These are phyloP conservation scores for Apophysomyces ossiformis DNA, from an alignment of 371 early-diverging fungal genomes.

Conservation along the genomic window DNA sequence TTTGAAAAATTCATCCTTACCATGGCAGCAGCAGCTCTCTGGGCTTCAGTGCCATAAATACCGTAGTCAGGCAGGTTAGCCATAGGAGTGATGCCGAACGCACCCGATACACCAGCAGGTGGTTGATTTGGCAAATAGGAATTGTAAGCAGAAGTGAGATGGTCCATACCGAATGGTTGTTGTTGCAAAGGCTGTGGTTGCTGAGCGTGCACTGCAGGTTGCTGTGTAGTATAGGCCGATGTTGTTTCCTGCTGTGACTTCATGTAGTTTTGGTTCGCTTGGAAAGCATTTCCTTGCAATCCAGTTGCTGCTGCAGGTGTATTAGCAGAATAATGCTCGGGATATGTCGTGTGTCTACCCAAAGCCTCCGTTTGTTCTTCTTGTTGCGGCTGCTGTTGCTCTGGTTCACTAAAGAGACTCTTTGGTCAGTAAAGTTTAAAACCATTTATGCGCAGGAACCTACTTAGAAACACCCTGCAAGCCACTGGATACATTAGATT, in stretches of 20 bases:
- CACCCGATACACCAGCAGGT: conserved; percentile 61
- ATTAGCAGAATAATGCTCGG: conserved; percentile 13
- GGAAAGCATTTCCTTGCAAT: conserved; percentile 4
- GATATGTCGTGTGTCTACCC: conserved; percentile 11
- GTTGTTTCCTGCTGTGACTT: conserved; percentile 15
- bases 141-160: conserved; percentile 59
- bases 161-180: conserved; percentile 54
- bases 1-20: conserved; percentile 50
- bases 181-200: conserved; percentile 32
- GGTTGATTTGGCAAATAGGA: conserved; percentile 63
- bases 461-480: conserved; percentile 16
- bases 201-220: conserved; percentile 18
- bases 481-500: conserved; percentile 15
- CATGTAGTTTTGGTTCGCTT: conserved; percentile 7
- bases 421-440: background rate
- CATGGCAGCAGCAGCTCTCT: conserved; percentile 57
- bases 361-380: conserved; percentile 8
- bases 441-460: background rate
- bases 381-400: conserved; percentile 11
- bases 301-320: conserved; percentile 12
- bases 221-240: conserved; percentile 15
- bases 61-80: conserved; percentile 63
- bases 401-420: conserved; percentile 8
- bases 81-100: conserved; percentile 76
- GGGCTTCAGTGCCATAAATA: conserved; percentile 51